Conservation (phyloP, 768 basidiomycete species). For the Baorangia bicolor region DNA sequence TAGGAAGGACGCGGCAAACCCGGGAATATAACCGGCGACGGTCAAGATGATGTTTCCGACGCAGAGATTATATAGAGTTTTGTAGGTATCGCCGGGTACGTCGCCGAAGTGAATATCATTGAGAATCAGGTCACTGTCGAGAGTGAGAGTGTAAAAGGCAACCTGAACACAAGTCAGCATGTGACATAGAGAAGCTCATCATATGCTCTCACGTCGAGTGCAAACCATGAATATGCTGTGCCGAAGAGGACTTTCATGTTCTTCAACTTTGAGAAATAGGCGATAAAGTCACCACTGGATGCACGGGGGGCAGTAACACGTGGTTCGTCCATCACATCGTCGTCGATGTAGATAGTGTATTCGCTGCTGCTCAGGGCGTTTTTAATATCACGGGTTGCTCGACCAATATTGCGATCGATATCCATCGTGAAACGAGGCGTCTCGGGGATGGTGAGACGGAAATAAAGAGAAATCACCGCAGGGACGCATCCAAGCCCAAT, state of each 20-base stretch:
- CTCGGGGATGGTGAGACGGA: conserved; percentile 87
- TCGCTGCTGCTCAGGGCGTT: conserved; percentile 52
- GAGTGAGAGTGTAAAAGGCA: conserved; percentile 81
- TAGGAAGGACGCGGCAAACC: conserved; percentile 54
- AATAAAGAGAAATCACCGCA: conserved; percentile 75
- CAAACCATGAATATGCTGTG: conserved; percentile 81
- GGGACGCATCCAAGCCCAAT: conserved; percentile 85
- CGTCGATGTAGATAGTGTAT: conserved; percentile 47
- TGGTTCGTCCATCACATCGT: conserved; percentile 45
- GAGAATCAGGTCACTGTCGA: conserved; percentile 50
- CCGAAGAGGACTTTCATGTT: conserved; percentile 78
- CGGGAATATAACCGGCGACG: conserved; percentile 73
- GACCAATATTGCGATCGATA: conserved; percentile 71
- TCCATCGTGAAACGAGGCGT: conserved; percentile 92
- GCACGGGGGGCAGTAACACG: conserved; percentile 66
- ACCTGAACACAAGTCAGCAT: conserved; percentile 41
- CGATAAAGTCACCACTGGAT: conserved; percentile 59
- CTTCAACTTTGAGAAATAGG: conserved; percentile 65
- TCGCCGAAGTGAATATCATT: not conserved
- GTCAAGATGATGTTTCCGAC: conserved; percentile 72
- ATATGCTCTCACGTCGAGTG: conserved; percentile 66
- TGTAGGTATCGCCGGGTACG: conserved; percentile 34
- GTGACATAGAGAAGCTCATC: not conserved
- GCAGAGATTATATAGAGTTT: conserved; percentile 55
- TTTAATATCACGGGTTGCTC: conserved; percentile 68